Evolutionary conservation across 805 yeast species (phyloP).

Genomic region (Blastobotrys americana): DNA sequence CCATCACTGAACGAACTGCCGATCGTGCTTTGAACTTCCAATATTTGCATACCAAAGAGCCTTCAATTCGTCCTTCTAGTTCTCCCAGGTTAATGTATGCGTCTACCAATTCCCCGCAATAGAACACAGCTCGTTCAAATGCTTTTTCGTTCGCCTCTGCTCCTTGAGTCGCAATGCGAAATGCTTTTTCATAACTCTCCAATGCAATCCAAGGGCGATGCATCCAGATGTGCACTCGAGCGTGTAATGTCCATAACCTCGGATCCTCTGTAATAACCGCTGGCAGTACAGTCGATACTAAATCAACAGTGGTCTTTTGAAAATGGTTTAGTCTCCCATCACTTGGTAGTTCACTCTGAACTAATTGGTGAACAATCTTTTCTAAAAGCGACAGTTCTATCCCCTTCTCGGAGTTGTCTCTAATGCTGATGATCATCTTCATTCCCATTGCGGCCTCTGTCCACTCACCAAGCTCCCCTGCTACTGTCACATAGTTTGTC

Average conservation of each 20-base stretch:
- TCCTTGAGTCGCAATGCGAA: conserved; percentile 56
- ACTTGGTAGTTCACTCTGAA: conserved; percentile 42
- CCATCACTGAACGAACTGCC: conserved; percentile 63
- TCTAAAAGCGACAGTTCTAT: conserved; percentile 73
- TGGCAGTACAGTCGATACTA: conserved; percentile 65
- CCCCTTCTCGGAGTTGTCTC: conserved; percentile 56
- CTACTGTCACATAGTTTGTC: conserved; percentile 79
- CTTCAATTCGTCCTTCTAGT: conserved; percentile 51
- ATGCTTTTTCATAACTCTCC: conserved; percentile 81
- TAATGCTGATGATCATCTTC: conserved; percentile 51
- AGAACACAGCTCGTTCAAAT: conserved; percentile 76
- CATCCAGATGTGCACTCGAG: conserved; percentile 82
- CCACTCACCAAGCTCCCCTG: conserved; percentile 81
- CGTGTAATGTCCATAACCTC: conserved; percentile 75
- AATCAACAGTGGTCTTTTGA: conserved; percentile 62
- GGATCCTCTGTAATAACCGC: conserved; percentile 56
- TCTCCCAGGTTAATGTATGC: conserved; percentile 89
- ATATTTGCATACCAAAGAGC: conserved; percentile 79
- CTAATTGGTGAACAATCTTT: conserved; percentile 58
- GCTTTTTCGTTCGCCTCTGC: conserved; percentile 54
- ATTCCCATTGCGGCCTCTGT: conserved; percentile 74
- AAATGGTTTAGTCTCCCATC: conserved; percentile 41
- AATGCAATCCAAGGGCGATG: conserved; percentile 80
- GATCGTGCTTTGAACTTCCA: conserved; percentile 83
- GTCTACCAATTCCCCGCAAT: conserved; percentile 70